Conservation (phyloP, 345 rosid species). For the Eucalyptus albens region DNA sequence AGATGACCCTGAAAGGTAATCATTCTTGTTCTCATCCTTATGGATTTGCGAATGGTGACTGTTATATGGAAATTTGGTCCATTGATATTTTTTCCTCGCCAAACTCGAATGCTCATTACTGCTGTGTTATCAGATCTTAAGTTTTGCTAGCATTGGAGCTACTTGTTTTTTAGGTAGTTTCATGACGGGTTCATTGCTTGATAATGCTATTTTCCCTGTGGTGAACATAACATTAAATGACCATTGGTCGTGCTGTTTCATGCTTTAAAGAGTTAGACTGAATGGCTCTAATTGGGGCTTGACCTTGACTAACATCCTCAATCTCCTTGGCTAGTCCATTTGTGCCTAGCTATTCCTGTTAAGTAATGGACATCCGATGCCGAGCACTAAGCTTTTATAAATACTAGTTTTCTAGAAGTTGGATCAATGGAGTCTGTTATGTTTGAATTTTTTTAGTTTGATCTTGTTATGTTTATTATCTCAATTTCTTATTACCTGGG, state of each 20-base stretch:
- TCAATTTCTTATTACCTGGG: background rate
- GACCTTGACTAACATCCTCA: background rate
- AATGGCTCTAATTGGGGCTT: background rate
- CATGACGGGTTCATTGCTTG: background rate
- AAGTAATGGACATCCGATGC: background rate
- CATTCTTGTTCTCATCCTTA: background rate
- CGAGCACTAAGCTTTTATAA: background rate
- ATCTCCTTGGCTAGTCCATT: background rate
- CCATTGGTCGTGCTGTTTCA: background rate
- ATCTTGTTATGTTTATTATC: background rate
- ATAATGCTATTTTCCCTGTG: background rate
- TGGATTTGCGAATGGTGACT: background rate
- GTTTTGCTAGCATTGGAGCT: background rate
- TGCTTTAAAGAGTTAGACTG: background rate
- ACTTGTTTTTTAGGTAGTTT: background rate
- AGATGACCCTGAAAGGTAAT: constrained; percentile 53
- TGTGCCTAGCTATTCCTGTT: background rate
- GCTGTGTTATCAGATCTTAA: background rate
- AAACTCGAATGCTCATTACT: background rate
- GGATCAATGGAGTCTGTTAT: background rate
- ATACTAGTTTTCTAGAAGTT: background rate
- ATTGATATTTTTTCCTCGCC: background rate
- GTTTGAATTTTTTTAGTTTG: background rate
- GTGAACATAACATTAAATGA: background rate
- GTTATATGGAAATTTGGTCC: background rate